Conservation (phyloP, 768 basidiomycete species). For the Mycena vitilis region DNA sequence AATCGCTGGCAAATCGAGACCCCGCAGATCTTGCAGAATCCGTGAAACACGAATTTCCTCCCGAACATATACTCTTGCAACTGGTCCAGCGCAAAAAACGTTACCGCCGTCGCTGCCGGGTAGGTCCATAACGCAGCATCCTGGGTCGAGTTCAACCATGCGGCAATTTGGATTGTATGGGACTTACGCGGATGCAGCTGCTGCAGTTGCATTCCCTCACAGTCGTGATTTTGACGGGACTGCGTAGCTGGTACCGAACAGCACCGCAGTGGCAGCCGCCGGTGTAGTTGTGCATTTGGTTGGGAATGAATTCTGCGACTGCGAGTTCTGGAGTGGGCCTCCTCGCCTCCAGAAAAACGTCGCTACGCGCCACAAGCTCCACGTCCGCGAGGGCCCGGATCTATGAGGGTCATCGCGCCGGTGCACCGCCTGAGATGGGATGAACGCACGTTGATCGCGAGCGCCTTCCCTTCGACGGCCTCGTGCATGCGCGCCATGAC, state of each 20-base stretch:
- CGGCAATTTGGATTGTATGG: neutral
- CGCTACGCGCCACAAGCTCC: neutral
- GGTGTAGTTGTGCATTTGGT: neutral
- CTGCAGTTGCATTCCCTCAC: neutral
- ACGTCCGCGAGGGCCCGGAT: constrained; percentile 1
- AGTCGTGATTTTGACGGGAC: neutral
- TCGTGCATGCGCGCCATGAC: constrained; percentile 8
- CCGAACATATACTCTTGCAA: neutral
- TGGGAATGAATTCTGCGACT: neutral
- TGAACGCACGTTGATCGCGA: constrained; percentile 8
- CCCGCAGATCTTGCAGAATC: constrained; percentile 1
- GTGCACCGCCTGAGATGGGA: neutral
- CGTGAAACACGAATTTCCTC: neutral
- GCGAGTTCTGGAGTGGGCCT: neutral
- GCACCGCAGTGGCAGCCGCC: constrained; percentile 22
- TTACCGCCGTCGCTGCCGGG: neutral
- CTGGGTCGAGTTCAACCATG: neutral
- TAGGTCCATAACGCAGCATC: neutral
- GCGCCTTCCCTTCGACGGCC: neutral
- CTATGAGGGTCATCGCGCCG: neutral
- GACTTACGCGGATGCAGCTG: neutral
- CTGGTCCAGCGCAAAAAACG: neutral
- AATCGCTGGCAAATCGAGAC: neutral
- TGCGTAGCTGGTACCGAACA: neutral
- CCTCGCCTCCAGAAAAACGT: neutral